Evolutionary conservation across 768 basidiomycete genomes (phyloP), one percentile per base, ranked within the genome.

Genomic region (Pleurotus tuoliensis): DNA sequence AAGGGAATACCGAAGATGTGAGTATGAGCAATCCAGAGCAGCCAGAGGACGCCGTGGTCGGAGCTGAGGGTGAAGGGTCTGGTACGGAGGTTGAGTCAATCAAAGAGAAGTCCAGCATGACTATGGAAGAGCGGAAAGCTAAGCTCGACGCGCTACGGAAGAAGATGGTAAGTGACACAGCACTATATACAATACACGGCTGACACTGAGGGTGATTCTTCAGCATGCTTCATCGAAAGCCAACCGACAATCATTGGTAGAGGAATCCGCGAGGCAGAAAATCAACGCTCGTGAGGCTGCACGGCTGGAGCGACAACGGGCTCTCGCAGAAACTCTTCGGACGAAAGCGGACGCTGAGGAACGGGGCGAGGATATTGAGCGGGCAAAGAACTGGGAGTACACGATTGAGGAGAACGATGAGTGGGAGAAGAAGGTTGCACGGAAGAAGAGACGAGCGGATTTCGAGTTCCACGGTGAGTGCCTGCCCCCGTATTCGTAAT

Each of bases 351-450:
- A 95, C 60, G 94, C 94, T 1, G 90, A 92, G 69, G 94, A 93
- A 52, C 77, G 82, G 0, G 96, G 94, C n/a, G 92, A 94, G 68
- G 95, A 98, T 67, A 76, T 92, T 5, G 92, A 96, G 68, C 74
- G 94, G 59, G 82, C 83, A 66, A 93, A 92, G 80, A 93, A 94
- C 65, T 98, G 94, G 94, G 91, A 93, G 63, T 94, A 90, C 76
- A 90, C 90, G 24, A 85, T 97, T 56, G 93, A 98, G 73, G 93
- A 98, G 72, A 96, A 94, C 66, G 94, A 98, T 59, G 79, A 85
- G 56, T 99, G 97, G 97, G 94, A 97, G 75, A 90, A 90, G 78
- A 93, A 94, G 69, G 69, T 82, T 62, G 87, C 85, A 22, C 74
- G 87, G 64, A 98, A 94, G 72, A 83, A 82, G 60, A 79, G 93